phyloP scores from a whole-genome alignment of 192 early-diverging fungal genomes.

The Backusella tuberculispora region DNA sequence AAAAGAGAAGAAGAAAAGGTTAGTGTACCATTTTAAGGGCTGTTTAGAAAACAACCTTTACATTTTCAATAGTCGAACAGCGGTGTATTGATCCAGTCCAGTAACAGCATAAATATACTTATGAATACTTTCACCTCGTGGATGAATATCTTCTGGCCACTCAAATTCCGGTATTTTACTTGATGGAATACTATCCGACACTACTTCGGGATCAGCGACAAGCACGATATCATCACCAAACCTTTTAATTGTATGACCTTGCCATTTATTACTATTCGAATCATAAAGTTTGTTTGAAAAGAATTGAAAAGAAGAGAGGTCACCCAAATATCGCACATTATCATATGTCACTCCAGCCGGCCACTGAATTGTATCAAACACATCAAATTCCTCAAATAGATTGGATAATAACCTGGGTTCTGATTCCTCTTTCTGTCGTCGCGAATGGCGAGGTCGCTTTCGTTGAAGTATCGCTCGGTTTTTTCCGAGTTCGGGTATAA shows the following conservation, averaged over 20 bases:
- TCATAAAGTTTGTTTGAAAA: constrained; percentile 22
- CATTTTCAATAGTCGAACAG: constrained; percentile 33
- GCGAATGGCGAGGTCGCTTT: not conserved
- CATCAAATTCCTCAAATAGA: constrained; percentile 13
- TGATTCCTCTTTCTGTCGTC: not conserved
- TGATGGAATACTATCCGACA: not conserved
- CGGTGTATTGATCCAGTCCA: constrained; percentile 31
- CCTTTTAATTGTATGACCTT: constrained; percentile 8
- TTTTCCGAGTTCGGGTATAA: not conserved
- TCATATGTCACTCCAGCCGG: constrained; percentile 11
- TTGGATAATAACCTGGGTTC: not conserved
- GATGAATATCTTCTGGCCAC: constrained; percentile 18
- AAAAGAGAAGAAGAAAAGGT: constrained; percentile 4
- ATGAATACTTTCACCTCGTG: constrained; percentile 24
- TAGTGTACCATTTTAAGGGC: not conserved
- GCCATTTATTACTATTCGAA: not conserved
- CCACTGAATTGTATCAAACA: not conserved
- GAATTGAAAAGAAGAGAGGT: constrained; percentile 31
- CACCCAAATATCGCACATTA: constrained; percentile 30
- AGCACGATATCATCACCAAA: constrained; percentile 34
- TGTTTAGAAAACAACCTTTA: constrained; percentile 8
- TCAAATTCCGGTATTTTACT: constrained; percentile 23
- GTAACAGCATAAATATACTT: constrained; percentile 36
- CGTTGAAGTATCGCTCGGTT: not conserved
- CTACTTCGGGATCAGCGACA: constrained; percentile 16